Conservation (phyloP, 2,329 filamentous ascomycete genomes). For the Emergomyces pasteurianus region DNA sequence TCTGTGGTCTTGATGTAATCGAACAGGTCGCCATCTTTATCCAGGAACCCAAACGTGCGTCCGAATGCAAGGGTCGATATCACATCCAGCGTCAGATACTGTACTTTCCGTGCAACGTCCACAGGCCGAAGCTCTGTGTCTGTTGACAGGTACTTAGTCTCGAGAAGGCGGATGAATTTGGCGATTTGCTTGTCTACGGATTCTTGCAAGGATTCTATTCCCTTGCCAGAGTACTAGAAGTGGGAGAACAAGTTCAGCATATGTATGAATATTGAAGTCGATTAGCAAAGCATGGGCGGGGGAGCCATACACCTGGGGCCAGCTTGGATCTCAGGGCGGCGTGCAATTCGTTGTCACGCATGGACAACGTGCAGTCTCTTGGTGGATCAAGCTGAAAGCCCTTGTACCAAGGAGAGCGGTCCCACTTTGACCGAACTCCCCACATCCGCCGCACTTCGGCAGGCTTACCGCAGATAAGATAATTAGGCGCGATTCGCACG, state of each 20-base stretch:
- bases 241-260: not conserved
- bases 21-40: conserved; percentile 33
- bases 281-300: not conserved
- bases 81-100: conserved; percentile 46
- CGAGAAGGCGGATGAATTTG: conserved; percentile 38
- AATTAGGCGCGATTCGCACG: conserved; percentile 5
- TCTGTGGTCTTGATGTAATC: conserved; percentile 24
- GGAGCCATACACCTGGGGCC: conserved; percentile 1
- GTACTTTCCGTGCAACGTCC: conserved; percentile 38
- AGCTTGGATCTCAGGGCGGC: conserved; percentile 2
- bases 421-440: conserved; percentile 3
- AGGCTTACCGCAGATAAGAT: conserved; percentile 4
- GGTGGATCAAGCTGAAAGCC: conserved; percentile 2
- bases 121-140: conserved; percentile 21
- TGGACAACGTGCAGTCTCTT: not conserved
- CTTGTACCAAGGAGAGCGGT: conserved; percentile 4
- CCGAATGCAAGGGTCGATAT: conserved; percentile 45
- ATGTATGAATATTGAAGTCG: not conserved
- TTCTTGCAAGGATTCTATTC: conserved; percentile 40
- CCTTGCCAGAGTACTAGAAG: conserved; percentile 40
- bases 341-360: not conserved
- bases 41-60: conserved; percentile 35
- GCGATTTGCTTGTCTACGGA: conserved; percentile 38
- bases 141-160: conserved; percentile 33
- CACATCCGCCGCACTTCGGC: conserved; percentile 1